A percentile compares a stretch with the other conserved stretches of the same genome.
phyloP scores from a whole-genome alignment of 441 rosid genomes.

The Erodium texanum region DNA sequence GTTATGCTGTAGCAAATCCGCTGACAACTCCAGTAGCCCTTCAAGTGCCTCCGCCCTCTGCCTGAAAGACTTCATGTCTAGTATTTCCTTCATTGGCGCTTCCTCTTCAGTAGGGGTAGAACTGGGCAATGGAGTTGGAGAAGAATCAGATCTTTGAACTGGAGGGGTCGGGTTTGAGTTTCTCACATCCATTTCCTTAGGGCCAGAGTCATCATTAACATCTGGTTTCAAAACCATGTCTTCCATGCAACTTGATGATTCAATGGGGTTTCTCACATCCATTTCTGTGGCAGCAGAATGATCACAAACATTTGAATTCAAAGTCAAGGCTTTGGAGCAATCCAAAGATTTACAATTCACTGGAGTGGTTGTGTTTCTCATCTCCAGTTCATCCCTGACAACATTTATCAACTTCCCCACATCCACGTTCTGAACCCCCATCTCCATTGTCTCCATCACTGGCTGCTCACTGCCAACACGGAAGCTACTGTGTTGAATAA shows the following conservation, averaged over 20 bases:
- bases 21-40: constrained; percentile 82
- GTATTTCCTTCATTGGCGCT: constrained; percentile 48
- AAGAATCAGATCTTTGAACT: constrained; percentile 27
- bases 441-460: constrained; percentile 63
- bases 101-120: constrained; percentile 38
- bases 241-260: too few relatives aligned
- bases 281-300: too few relatives aligned
- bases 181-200: background rate
- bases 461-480: constrained; percentile 86
- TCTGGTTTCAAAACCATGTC: too few relatives aligned
- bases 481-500: constrained; percentile 70
- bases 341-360: constrained; percentile 28
- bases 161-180: background rate
- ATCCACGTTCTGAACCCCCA: constrained; percentile 61
- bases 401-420: constrained; percentile 69
- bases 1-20: constrained; percentile 71
- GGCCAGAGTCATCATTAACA: too few relatives aligned
- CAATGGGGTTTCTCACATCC: too few relatives aligned
- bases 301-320: too few relatives aligned
- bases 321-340: constrained; percentile 29
- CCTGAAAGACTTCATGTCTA: constrained; percentile 79
- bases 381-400: constrained; percentile 59
- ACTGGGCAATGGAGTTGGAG: constrained; percentile 32
- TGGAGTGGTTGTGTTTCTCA: constrained; percentile 35
- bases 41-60: constrained; percentile 97